Evolutionary conservation across 768 basidiomycete genomes (phyloP).

Genomic region (Agrocybe praecox): DNA sequence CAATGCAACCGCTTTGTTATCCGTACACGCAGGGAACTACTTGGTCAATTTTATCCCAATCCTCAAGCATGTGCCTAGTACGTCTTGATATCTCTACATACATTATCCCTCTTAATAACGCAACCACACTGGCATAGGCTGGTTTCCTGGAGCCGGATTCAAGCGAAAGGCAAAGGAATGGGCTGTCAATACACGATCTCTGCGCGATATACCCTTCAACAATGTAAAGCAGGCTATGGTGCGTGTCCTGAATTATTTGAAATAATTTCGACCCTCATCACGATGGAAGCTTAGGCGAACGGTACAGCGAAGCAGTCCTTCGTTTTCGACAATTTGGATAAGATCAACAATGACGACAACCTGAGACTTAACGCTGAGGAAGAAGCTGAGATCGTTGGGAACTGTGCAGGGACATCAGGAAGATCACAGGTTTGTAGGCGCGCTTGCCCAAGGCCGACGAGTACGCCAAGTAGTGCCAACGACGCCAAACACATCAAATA

Average conservation of each 20-base stretch:
- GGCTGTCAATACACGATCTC: constrained; percentile 17
- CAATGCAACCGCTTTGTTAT: constrained; percentile 27
- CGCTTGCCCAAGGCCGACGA: too few relatives aligned
- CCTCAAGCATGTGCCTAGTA: constrained; percentile 32
- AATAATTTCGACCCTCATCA: background rate
- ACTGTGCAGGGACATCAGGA: constrained; percentile 42
- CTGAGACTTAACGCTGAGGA: constrained; percentile 10
- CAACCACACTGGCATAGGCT: constrained; percentile 21
- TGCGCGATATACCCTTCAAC: constrained; percentile 30
- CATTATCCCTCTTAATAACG: background rate
- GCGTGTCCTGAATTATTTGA: background rate
- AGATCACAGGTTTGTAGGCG: too few relatives aligned
- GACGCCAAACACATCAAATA: too few relatives aligned
- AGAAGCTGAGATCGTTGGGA: constrained; percentile 35
- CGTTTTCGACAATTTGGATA: constrained; percentile 26
- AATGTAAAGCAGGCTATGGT: constrained; percentile 27
- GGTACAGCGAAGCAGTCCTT: constrained; percentile 26
- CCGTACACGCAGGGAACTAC: constrained; percentile 38
- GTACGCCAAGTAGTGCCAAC: too few relatives aligned
- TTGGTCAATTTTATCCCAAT: constrained; percentile 40
- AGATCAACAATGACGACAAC: constrained; percentile 11
- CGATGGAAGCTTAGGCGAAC: constrained; percentile 12
- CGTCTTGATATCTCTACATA: background rate
- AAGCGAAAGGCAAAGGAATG: constrained; percentile 28
- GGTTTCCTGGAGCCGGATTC: constrained; percentile 41